Percentiles rank a stretch among this genome's conserved stretches.
Evolutionary conservation across 2,329 filamentous ascomycete species (phyloP).

Genomic region (Periconia digitata): DNA sequence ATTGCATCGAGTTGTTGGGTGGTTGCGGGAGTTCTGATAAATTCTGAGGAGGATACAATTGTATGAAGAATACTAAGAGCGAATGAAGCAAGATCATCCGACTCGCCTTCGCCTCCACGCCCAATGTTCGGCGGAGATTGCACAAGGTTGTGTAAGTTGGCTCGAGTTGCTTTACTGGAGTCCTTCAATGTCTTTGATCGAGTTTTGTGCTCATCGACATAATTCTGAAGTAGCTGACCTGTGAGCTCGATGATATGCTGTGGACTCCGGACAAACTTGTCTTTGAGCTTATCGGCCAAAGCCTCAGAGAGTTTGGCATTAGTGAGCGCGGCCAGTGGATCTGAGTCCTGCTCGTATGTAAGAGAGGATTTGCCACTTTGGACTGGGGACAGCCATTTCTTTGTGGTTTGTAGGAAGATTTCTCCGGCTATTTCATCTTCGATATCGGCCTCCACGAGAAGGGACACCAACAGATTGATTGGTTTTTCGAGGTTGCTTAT

Average conservation of each 20-base stretch:
- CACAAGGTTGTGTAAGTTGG: slow-evolving; percentile 29
- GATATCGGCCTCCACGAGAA: slow-evolving; percentile 53
- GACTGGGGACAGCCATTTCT: slow-evolving; percentile 55
- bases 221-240: slow-evolving; percentile 57
- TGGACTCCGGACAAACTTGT: slow-evolving; percentile 65
- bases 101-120: slow-evolving; percentile 18
- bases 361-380: slow-evolving; percentile 16
- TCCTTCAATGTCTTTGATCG: slow-evolving; percentile 42
- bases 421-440: slow-evolving; percentile 58
- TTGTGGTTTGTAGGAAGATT: slow-evolving; percentile 63
- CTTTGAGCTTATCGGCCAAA: slow-evolving; percentile 64
- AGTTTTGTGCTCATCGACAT: slow-evolving; percentile 45
- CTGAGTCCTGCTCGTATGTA: slow-evolving; percentile 35
- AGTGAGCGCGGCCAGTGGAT: slow-evolving; percentile 54
- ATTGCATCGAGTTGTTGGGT: slow-evolving; percentile 14
- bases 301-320: slow-evolving; percentile 66
- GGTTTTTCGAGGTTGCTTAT: slow-evolving; percentile 32
- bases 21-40: slow-evolving; percentile 31
- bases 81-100: slow-evolving; percentile 43
- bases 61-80: slow-evolving; percentile 45
- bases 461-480: slow-evolving; percentile 23
- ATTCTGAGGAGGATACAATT: slow-evolving; percentile 36
- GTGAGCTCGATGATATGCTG: slow-evolving; percentile 67
- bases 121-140: slow-evolving; percentile 7
- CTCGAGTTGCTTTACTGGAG: slow-evolving; percentile 23